Base-by-base conservation (phyloP, 2,329 filamentous ascomycete species). In the Helicocarpus griseus region DNA sequence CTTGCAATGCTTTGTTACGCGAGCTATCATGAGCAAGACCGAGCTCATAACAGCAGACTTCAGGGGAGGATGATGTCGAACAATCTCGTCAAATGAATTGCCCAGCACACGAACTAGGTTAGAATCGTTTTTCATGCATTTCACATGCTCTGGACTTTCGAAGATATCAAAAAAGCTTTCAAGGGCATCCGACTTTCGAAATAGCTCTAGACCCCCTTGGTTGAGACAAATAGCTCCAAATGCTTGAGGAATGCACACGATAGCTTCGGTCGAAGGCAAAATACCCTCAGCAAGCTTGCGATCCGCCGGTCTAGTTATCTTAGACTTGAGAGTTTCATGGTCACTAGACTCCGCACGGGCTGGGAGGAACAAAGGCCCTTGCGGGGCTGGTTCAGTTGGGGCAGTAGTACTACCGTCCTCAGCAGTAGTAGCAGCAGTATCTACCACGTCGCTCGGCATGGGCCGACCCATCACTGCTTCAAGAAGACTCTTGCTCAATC, bases 131-230 rank as follows among this genome's bases (percentile, higher is more conserved):
- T 87, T 82, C 77, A 98, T 83, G 56, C 85, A 86, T 60, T 86
- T 87, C 53, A 98, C 82, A 68, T 99, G 94, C 14, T 82, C 79
- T 2, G 89, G 83, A 58, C 89, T 97, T 68, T 96, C 88, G 58
- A 98, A 98, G n/a, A 97, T 89, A 65, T 96, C 88, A 57, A 98
- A 86, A 65, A 90, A 97, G 59, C 82, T 87, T 52, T 90, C 84
- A 41, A 98, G 77, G 1, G 89, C 90, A 53, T 82, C 78, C 0
- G 90, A 96, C 0, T 82, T 79, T 52, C 89, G 83, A 61, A 98
- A 94, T 64, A 96, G 78, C 61, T 86, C 86, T 76, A 96, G 86
- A 7, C 93, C 93, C 26, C 81, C 77, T 56, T 87, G 85, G 60
- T 96, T 96, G 51, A 99, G 73, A 59, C 88, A 98, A 49, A 99